A percentile compares a stretch with the other conserved stretches of the same genome.
phyloP scores from a whole-genome alignment of 208 protist species.

The Crithidia fasciculata region DNA sequence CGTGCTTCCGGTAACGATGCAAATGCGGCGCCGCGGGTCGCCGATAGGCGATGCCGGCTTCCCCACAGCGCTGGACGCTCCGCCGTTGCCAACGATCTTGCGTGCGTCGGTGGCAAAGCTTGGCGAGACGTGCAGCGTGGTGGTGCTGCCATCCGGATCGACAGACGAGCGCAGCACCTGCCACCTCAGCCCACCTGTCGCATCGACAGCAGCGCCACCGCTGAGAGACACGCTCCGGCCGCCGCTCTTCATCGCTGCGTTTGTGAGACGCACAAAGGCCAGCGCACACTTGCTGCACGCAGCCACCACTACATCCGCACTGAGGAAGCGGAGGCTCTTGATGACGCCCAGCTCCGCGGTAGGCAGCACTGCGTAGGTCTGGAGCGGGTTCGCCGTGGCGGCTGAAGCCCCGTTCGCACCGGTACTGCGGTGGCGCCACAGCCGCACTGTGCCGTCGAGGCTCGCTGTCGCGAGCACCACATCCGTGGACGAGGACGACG shows the following conservation, averaged over 20 bases:
- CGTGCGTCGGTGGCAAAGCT: slow-evolving; percentile 1
- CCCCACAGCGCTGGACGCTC: not conserved
- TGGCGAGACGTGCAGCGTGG: slow-evolving; percentile 30
- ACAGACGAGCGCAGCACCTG: slow-evolving; percentile 20
- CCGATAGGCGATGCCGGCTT: not conserved
- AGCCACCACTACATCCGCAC: slow-evolving; percentile 21
- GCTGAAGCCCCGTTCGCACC: not conserved
- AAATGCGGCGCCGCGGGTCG: not conserved
- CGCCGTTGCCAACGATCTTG: slow-evolving; percentile 3
- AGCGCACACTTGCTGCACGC: slow-evolving; percentile 25
- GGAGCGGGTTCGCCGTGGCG: slow-evolving; percentile 17
- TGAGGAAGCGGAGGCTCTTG: slow-evolving; percentile 21
- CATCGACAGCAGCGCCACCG: not conserved
- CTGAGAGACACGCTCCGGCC: not conserved
- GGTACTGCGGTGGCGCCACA: slow-evolving; percentile 57
- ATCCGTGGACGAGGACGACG: not conserved
- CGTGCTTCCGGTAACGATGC: slow-evolving; percentile 55
- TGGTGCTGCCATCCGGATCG: slow-evolving; percentile 30
- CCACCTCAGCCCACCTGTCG: slow-evolving; percentile 5
- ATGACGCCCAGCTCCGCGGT: slow-evolving; percentile 32
- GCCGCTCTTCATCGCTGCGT: not conserved
- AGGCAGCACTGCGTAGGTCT: slow-evolving; percentile 28
- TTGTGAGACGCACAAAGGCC: slow-evolving; percentile 21
- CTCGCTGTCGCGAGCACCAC: slow-evolving; percentile 66
- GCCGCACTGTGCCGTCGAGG: slow-evolving; percentile 58